Conservation (phyloP, 116 monocot species). For the Papilionanthe hybrid region DNA sequence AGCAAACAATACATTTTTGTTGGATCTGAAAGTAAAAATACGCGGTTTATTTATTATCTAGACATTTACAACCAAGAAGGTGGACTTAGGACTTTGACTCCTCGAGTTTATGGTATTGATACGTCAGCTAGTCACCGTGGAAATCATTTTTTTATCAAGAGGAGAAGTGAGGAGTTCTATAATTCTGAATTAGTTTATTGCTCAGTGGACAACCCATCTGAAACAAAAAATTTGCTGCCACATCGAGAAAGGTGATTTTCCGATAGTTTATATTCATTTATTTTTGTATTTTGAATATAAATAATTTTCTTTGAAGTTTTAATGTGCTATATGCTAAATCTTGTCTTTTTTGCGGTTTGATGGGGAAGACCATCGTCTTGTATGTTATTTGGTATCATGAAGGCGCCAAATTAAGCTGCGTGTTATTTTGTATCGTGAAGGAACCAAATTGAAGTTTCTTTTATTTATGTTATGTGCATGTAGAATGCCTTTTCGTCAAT, state of each 20-base stretch:
- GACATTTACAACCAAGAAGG: slow-evolving; percentile 46
- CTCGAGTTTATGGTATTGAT: slow-evolving; percentile 74
- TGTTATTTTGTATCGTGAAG: too few species aligned
- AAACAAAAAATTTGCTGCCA: slow-evolving; percentile 57
- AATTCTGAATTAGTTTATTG: slow-evolving; percentile 91
- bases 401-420: too few species aligned
- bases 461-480: background rate
- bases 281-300: background rate
- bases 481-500: background rate
- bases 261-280: background rate
- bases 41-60: slow-evolving; percentile 62
- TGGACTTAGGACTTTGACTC: slow-evolving; percentile 55
- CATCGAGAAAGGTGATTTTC: slow-evolving; percentile 79
- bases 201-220: slow-evolving; percentile 51
- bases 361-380: background rate
- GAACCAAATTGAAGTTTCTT: background rate
- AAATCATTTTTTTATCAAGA: slow-evolving; percentile 78
- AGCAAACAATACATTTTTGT: slow-evolving; percentile 90
- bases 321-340: background rate
- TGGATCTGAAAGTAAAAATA: slow-evolving; percentile 81
- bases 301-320: background rate
- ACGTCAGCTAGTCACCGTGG: slow-evolving; percentile 81
- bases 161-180: slow-evolving; percentile 76
- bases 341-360: background rate
- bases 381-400: background rate